Evolutionary conservation across 2,329 filamentous ascomycete genomes (phyloP), one percentile per base, ranked within the genome.

Genomic region (Fusarium verrucosum): DNA sequence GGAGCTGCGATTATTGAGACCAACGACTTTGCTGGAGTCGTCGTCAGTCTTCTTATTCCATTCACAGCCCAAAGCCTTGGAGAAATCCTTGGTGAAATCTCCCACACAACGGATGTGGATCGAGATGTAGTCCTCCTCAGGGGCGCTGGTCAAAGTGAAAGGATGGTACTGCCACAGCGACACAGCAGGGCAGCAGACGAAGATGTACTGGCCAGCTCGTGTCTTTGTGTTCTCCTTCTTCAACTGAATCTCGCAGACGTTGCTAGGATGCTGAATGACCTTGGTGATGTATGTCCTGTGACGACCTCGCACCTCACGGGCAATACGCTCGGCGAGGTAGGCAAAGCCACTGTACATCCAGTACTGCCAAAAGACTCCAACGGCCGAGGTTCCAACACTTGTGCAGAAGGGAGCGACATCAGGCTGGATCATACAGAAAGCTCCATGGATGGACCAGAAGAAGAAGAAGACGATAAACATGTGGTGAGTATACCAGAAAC

Each of bases 401-500:
- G 86, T 83, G 78, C 92, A 94, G 76, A 91, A 94, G 2, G 92
- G 91, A 7, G 89, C 89, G 63, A 90, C 86, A 74, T 95, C 92
- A 49, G 91, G 88, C 77, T 92, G 91, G 72, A 94, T 94, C 92
- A 95, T 94, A 78, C 92, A 94, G 80, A 93, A 95, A 23, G 90
- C 90, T 57, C 92, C 92, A 77, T 96, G 92, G 71, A 94, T 85
- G n/a, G 91, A 89, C 91, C 92, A 95, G 83, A 95, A 94, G 69
- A 94, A 82, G 81, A 95, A 95, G 84, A 95, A 95, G 65, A 94
- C 73, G 77, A 94, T 87, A 76, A 95, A 95, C 75, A 95, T 85
- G 80, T 95, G 92, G 78, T 96, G 92, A 3, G 90, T 92, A 77
- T 93, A 94, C 92, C 92, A 96, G 82, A 95, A 96, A 23, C 91